Percentiles rank a stretch among this genome's conserved stretches.
Evolutionary conservation across 805 yeast genomes (phyloP).

Genomic region (Candida montana): DNA sequence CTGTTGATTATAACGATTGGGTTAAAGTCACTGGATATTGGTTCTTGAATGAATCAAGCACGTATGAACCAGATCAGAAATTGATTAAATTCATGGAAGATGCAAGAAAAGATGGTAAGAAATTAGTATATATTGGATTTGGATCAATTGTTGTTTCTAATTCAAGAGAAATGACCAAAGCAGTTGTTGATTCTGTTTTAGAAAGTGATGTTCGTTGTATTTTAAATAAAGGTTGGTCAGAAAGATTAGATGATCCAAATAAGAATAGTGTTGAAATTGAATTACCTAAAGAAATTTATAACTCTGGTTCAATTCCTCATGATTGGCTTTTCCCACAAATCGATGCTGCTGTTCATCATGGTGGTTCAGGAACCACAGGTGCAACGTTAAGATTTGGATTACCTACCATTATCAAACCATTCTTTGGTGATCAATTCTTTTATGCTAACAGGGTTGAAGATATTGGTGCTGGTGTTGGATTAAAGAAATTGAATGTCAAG

Average conservation of each 20-base stretch:
- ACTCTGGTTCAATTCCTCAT: slow-evolving; percentile 76
- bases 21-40: slow-evolving; percentile 94
- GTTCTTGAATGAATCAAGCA: slow-evolving; percentile 68
- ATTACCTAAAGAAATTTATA: slow-evolving; percentile 64
- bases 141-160: slow-evolving; percentile 91
- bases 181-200: slow-evolving; percentile 72
- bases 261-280: slow-evolving; percentile 31
- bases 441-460: slow-evolving; percentile 86
- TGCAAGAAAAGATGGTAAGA: slow-evolving; percentile 58
- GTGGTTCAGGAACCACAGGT: slow-evolving; percentile 96
- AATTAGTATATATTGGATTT: slow-evolving; percentile 87
- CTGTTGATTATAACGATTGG: slow-evolving; percentile 94
- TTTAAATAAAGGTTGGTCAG: slow-evolving; percentile 93
- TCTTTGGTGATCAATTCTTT: slow-evolving; percentile 94
- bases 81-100: slow-evolving; percentile 52
- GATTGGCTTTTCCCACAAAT: slow-evolving; percentile 89
- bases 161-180: slow-evolving; percentile 70
- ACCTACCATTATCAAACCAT: slow-evolving; percentile 89
- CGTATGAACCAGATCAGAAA: slow-evolving; percentile 51
- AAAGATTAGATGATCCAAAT: slow-evolving; percentile 42
- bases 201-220: slow-evolving; percentile 83
- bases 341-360: slow-evolving; percentile 96
- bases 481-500: slow-evolving; percentile 61
- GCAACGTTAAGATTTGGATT: slow-evolving; percentile 81
- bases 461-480: slow-evolving; percentile 73